Conservation (phyloP, 139 green algal species). For the Volvox africanus region DNA sequence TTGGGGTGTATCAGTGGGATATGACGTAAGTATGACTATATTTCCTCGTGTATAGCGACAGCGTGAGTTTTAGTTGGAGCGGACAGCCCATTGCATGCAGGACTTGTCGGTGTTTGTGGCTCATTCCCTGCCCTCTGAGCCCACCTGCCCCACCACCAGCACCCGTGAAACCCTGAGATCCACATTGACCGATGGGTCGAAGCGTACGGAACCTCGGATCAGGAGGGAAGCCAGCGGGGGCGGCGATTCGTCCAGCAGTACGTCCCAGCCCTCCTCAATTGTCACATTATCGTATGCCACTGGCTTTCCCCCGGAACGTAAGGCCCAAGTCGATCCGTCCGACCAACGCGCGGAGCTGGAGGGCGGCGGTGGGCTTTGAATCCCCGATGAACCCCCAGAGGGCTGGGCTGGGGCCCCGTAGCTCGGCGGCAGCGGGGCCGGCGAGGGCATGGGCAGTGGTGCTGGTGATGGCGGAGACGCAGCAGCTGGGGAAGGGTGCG, state of each 20-base stretch:
- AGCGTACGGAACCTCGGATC: constrained; percentile 49
- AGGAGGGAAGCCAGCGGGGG: constrained; percentile 36
- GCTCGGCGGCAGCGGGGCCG: not conserved
- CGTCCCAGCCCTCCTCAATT: constrained; percentile 52
- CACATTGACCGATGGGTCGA: constrained; percentile 29
- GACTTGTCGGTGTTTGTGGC: too few species aligned
- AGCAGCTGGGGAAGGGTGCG: not conserved
- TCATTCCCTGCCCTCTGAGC: not conserved
- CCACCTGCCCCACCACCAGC: not conserved
- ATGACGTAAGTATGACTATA: too few species aligned
- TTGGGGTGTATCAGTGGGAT: too few species aligned
- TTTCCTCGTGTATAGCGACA: too few species aligned
- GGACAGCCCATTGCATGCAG: too few species aligned
- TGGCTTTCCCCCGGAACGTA: not conserved
- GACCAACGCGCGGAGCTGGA: constrained; percentile 50
- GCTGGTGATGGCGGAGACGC: not conserved
- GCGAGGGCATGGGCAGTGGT: too few species aligned
- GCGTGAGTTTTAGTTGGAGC: too few species aligned
- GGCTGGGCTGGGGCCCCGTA: not conserved
- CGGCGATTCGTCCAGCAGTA: constrained; percentile 64
- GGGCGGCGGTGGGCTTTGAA: not conserved
- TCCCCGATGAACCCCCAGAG: not conserved
- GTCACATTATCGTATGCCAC: not conserved
- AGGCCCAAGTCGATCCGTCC: constrained; percentile 44
- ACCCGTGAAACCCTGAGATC: constrained; percentile 35